Base-by-base conservation (phyloP, 2,329 filamentous ascomycete genomes). In the Onygenales sp. region DNA sequence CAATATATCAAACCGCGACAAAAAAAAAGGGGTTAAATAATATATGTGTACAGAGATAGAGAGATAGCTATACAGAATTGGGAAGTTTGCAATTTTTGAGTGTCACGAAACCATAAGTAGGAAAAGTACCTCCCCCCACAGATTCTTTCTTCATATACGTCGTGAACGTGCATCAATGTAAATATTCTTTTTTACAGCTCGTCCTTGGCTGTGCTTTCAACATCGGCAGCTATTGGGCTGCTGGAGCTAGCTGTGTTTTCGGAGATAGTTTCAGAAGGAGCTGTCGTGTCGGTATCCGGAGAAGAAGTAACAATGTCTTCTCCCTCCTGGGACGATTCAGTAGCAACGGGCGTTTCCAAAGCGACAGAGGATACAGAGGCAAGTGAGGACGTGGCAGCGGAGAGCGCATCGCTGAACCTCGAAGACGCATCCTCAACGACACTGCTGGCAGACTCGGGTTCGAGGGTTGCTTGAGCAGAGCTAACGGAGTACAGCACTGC, bases 391-490 rank as follows among this genome's bases (percentile, higher is more conserved):
- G 74, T 71, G 17, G 77, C 77, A 35, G 67, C 67, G 11, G 70
- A 68, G 27, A 78, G 52, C n/a, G 72, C 73, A 48, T 64, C 63
- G 46, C 66, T 69, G 54, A 77, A 78, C 52, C 66, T 66, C 9
- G 72, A 74, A 2, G 72, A 72, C 31, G 74, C 75, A 43, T 72
- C 65, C 47, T 69, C 67, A 32, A 75, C 59, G 14, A 76, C 57
- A 53, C 65, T 68, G 51, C 72, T 63, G 5, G 66, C 66, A 41
- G 68, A 64, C 10, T 67, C 64, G 39, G 69, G 63, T 54, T 64
- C 66, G 3, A 62, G 64, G 7, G 66, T 58, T 10, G 64, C 68
- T 7, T 63, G 64, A 21, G 62, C 68, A 2, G 67, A 72, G 51
- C 65, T 71, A 31, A 74, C 70, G 5, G 72, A 74, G 32, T 61